Base-by-base conservation (phyloP, 495 filamentous ascomycete species). In the Ramalina peruviana region DNA sequence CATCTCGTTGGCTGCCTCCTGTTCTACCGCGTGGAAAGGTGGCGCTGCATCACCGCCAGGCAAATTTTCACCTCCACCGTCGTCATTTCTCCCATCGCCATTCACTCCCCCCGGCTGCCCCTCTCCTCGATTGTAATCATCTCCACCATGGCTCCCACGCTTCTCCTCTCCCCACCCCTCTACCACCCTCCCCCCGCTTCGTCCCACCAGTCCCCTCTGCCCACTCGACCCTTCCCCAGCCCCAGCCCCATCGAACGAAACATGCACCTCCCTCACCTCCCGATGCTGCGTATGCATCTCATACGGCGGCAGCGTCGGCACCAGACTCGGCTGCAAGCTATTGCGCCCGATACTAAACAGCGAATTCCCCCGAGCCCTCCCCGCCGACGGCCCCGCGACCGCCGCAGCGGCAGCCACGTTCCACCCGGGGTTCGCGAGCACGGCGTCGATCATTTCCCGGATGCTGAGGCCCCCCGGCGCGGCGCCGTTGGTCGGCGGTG, bases 1-100 rank as follows among this genome's bases (percentile, higher is more conserved):
- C 1, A 64, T 33, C 3, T 58, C 46, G 21, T 61, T 61, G 19
- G 60, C 58, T 1, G 57, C 37, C 17, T 61, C 60, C 13, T 17
- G 26, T 17, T 48, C 45, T 11, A 33, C 30, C 30, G 30, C 7
- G 30, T 33, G 30, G 9, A 33, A 13, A 33, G 30, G 7, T 33
- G 30, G 30, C 30, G 30, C 12, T 10, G 30, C 6, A 11, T 36
- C 12, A 45, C 5, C 27, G 6, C 11, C 17, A 19, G 21, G 42
- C 12, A 1, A 1, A 10, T 36, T 6, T 20, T 12, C 19, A 16
- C n/a, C 45, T 5, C 25, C 21, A 20, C 19, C 19, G 19, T 19
- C 4, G 9, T 5, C 26, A 30, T 47, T n/a, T 6, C 15, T 16
- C 4, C 7, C 30, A 13, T 45, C 42, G 11, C 45, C 43, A 27